Conservation (phyloP, 2,329 filamentous ascomycete genomes). For the Fusarium sp. region DNA sequence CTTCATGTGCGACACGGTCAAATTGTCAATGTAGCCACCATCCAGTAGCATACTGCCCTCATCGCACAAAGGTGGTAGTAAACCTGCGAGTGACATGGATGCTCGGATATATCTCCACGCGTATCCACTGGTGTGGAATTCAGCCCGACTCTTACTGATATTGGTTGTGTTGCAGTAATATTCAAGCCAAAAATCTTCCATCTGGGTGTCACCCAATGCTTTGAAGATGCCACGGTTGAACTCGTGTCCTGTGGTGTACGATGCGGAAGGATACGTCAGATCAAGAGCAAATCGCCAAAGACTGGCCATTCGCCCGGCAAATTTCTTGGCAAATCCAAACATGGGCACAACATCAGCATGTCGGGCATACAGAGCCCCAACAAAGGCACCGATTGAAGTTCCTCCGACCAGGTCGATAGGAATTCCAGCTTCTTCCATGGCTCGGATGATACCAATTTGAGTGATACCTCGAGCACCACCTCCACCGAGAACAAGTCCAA, state of each 20-base stretch:
- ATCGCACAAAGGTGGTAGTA: constrained; percentile 93
- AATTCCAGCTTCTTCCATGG: constrained; percentile 94
- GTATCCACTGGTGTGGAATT: constrained; percentile 96
- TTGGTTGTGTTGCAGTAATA: constrained; percentile 99
- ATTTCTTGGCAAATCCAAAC: constrained; percentile 97
- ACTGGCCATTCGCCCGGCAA: constrained; percentile 97
- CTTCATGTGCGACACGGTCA: constrained; percentile 98
- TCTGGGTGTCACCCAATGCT: constrained; percentile 94
- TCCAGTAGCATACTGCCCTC: constrained; percentile 97
- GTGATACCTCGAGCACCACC: constrained; percentile 92
- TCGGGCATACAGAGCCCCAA: constrained; percentile 93
- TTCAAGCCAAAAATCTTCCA: constrained; percentile 98
- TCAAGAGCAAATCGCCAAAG: constrained; percentile 99
- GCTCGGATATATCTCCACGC: constrained; percentile 97
- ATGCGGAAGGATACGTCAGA: constrained; percentile 93
- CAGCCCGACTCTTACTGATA: constrained; percentile 90
- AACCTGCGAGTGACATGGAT: constrained; percentile 94
- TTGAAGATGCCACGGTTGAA: constrained; percentile 99
- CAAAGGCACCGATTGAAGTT: constrained; percentile 95
- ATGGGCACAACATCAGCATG: constrained; percentile 97
- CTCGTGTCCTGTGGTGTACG: constrained; percentile 97
- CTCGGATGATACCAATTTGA: constrained; percentile 92
- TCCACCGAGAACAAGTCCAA: constrained; percentile 92
- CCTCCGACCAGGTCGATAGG: constrained; percentile 96
- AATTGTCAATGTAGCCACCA: constrained; percentile 95